Conservation (phyloP, 2,329 filamentous ascomycete genomes). For the Sporothrix mexicana region DNA sequence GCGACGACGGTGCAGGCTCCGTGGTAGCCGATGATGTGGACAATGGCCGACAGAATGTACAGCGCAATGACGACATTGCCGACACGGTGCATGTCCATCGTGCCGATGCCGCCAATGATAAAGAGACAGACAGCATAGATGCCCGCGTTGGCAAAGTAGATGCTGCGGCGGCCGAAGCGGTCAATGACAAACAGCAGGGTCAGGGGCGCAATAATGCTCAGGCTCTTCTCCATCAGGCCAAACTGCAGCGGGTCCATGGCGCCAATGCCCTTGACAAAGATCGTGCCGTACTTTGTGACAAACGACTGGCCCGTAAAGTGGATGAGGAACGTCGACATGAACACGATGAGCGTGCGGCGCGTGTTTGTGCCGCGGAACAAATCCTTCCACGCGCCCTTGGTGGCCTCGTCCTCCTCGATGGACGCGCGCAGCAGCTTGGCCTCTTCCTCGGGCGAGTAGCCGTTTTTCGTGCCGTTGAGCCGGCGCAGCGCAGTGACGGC, state of each 20-base stretch:
- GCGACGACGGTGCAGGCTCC: conserved; percentile 33
- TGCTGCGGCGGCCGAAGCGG: conserved; percentile 33
- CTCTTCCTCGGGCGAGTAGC: conserved; percentile 37
- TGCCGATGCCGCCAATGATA: conserved; percentile 35
- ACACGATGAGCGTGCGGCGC: conserved; percentile 31
- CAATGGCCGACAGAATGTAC: conserved; percentile 32
- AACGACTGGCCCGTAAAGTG: conserved; percentile 35
- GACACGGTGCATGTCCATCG: conserved; percentile 28
- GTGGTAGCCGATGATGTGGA: conserved; percentile 34
- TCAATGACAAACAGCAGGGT: conserved; percentile 32
- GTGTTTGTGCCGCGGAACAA: conserved; percentile 33
- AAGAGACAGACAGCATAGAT: conserved; percentile 31
- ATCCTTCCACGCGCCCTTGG: conserved; percentile 33
- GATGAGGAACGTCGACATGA: conserved; percentile 31
- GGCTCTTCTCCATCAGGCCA: conserved; percentile 33
- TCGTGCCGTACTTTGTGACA: conserved; percentile 36
- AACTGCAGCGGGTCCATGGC: conserved; percentile 36
- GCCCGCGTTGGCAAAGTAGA: conserved; percentile 29
- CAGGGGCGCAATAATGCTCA: conserved; percentile 30
- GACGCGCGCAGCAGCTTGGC: conserved; percentile 31
- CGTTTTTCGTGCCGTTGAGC: conserved; percentile 32
- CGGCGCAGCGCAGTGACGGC: conserved; percentile 30
- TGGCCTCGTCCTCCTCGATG: conserved; percentile 21
- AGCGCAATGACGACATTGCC: conserved; percentile 30
- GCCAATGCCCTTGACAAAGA: conserved; percentile 35